Evolutionary conservation across 163 green algal species (phyloP).

Genomic region (Scenedesmus sp.): DNA sequence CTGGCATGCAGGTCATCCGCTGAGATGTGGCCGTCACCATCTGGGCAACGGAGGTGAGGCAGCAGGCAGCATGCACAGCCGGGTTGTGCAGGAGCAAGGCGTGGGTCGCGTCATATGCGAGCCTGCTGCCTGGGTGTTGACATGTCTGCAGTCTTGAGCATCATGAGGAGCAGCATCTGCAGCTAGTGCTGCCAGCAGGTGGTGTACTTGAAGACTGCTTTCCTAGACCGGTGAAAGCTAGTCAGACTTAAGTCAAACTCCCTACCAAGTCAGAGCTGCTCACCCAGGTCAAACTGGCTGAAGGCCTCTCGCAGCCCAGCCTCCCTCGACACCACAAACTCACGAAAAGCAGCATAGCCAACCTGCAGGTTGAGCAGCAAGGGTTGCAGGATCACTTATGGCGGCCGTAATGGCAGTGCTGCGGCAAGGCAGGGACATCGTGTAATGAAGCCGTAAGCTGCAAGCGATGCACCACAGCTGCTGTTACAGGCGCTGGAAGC

Average conservation of each 20-base stretch:
- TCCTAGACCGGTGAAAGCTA: no score
- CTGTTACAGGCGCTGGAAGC: background rate
- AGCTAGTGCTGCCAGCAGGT: background rate
- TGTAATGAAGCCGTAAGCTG: background rate
- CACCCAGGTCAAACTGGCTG: slow-evolving; percentile 38
- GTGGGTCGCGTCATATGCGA: no score
- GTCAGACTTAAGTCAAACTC: no score
- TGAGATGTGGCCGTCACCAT: slow-evolving; percentile 72
- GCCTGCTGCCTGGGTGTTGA: no score
- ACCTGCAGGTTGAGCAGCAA: slow-evolving; percentile 41
- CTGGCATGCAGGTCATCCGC: slow-evolving; percentile 64
- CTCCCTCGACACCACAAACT: slow-evolving; percentile 45
- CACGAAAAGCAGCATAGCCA: slow-evolving; percentile 14
- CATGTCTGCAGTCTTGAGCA: background rate
- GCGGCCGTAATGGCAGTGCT: no score
- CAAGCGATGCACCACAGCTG: background rate
- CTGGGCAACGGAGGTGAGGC: slow-evolving; percentile 21
- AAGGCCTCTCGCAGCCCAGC: slow-evolving; percentile 44
- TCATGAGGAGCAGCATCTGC: background rate
- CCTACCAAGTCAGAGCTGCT: no score
- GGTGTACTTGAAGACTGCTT: no score
- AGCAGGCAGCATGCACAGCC: background rate
- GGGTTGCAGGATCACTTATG: background rate
- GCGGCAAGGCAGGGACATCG: background rate
- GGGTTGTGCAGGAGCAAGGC: background rate